Percentiles rank a stretch among this genome's conserved stretches.
phyloP scores from a whole-genome alignment of 768 basidiomycete genomes.

The Suillus subluteus region DNA sequence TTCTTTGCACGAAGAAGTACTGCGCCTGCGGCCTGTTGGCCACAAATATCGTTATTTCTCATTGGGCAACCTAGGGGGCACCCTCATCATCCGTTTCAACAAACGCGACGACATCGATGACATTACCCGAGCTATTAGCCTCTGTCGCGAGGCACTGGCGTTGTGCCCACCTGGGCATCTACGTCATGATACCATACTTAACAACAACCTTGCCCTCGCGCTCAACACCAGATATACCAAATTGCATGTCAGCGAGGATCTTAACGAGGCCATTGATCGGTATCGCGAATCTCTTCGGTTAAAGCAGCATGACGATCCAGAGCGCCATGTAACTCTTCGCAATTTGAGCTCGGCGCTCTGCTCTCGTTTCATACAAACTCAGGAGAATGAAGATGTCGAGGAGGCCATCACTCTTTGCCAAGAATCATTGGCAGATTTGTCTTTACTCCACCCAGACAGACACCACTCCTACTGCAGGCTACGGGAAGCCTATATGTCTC shows the following conservation, averaged over 20 bases:
- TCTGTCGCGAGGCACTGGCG: background rate
- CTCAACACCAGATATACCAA: background rate
- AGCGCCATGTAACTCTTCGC: background rate
- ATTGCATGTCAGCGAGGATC: background rate
- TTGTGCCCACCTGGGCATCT: background rate
- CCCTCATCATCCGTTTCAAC: rapidly evolving
- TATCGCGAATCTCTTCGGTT: background rate
- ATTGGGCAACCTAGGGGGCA: background rate
- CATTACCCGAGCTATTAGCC: background rate
- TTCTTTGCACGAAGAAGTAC: background rate
- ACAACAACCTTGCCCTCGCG: background rate
- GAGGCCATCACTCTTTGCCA: background rate
- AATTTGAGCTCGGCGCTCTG: background rate
- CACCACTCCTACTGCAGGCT: too few species aligned
- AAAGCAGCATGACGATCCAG: background rate
- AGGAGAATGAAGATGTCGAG: background rate
- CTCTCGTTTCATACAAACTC: background rate
- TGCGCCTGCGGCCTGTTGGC: background rate
- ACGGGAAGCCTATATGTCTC: too few species aligned
- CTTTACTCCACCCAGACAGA: background rate
- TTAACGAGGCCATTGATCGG: background rate
- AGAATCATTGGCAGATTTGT: background rate
- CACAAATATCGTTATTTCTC: background rate
- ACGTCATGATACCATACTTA: background rate
- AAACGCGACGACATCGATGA: background rate